A percentile compares a stretch with the other conserved stretches of the same genome.
Evolutionary conservation across 768 basidiomycete species (phyloP).

Genomic region (Amanita inopinata): DNA sequence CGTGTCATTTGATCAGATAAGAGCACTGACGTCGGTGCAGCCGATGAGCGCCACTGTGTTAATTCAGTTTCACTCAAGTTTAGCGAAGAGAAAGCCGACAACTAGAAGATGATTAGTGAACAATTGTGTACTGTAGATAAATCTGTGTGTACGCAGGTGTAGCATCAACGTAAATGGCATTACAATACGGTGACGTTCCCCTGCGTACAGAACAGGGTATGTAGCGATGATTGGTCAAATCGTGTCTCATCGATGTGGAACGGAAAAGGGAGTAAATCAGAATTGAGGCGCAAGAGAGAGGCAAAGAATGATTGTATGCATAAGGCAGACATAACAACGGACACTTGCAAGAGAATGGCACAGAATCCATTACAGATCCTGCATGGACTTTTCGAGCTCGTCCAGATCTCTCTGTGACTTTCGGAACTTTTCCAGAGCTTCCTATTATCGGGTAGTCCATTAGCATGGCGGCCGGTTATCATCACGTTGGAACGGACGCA

Average conservation of each 20-base stretch:
- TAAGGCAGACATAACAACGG: slow-evolving; percentile 11
- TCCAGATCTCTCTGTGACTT: slow-evolving; percentile 73
- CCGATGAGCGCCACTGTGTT: slow-evolving; percentile 81
- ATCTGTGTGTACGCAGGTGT: too few relatives aligned
- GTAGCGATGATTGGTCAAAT: not conserved
- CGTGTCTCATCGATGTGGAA: not conserved
- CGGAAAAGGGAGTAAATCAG: too few relatives aligned
- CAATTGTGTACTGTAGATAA: too few relatives aligned
- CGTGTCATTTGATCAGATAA: not conserved
- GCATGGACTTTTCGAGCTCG: slow-evolving; percentile 73
- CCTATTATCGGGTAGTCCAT: slow-evolving; percentile 40
- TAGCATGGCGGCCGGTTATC: slow-evolving; percentile 8
- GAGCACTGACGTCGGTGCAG: slow-evolving; percentile 22
- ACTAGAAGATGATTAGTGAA: slow-evolving; percentile 13
- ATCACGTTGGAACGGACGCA: slow-evolving; percentile 18
- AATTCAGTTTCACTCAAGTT: slow-evolving; percentile 85
- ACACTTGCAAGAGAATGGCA: slow-evolving; percentile 6
- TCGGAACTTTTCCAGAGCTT: slow-evolving; percentile 60
- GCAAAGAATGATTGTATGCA: slow-evolving; percentile 2
- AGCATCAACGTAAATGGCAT: too few relatives aligned
- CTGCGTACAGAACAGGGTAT: too few relatives aligned
- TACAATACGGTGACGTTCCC: too few relatives aligned
- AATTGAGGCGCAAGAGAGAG: not conserved
- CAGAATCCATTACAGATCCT: slow-evolving; percentile 43
- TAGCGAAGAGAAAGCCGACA: slow-evolving; percentile 32